These are phyloP conservation scores for Kazachstania bromeliacearum DNA, from an alignment of 805 yeast genomes.

Conservation along the genomic window DNA sequence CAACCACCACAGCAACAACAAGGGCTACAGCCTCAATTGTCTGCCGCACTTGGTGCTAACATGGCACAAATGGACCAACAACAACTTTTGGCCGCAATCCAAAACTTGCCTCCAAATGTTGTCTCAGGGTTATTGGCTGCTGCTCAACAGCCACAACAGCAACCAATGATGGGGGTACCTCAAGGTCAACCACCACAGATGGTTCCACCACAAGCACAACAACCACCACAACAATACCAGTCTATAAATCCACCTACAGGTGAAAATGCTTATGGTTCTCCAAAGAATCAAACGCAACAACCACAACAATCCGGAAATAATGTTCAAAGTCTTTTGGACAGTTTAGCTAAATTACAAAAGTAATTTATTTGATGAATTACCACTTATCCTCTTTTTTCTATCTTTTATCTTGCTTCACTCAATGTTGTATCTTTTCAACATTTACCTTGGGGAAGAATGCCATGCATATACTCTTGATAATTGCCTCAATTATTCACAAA, in stretches of 20 bases:
- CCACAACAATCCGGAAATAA: constrained; percentile 22
- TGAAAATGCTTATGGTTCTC: constrained; percentile 5
- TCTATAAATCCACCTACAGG: constrained; percentile 1
- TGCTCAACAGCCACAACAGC: constrained; percentile 29
- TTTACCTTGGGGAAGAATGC: too few relatives aligned
- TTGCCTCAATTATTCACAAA: too few relatives aligned
- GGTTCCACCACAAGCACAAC: constrained; percentile 28
- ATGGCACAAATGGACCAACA: constrained; percentile 24
- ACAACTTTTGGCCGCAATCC: constrained; percentile 27
- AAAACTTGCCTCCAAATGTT: constrained; percentile 29
- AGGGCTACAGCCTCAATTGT: constrained; percentile 20
- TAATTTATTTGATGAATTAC: constrained; percentile 5
- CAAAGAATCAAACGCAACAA: constrained; percentile 10
- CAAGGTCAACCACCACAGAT: too few relatives aligned
- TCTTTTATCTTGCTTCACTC: neutral
- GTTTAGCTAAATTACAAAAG: constrained; percentile 31
- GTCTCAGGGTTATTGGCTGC: constrained; percentile 24
- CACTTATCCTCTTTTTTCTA: neutral
- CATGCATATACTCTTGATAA: too few relatives aligned
- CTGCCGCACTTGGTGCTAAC: constrained; percentile 19
- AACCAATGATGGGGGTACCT: constrained; percentile 22
- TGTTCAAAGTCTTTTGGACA: constrained; percentile 32
- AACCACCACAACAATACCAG: constrained; percentile 14
- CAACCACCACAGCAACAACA: constrained; percentile 18
- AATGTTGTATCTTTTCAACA: neutral